Percentiles rank a stretch among this genome's conserved stretches.
These are phyloP conservation scores for Cunninghamia lanceolata DNA, from an alignment of 75 land plant genomes.

Conservation along the genomic window DNA sequence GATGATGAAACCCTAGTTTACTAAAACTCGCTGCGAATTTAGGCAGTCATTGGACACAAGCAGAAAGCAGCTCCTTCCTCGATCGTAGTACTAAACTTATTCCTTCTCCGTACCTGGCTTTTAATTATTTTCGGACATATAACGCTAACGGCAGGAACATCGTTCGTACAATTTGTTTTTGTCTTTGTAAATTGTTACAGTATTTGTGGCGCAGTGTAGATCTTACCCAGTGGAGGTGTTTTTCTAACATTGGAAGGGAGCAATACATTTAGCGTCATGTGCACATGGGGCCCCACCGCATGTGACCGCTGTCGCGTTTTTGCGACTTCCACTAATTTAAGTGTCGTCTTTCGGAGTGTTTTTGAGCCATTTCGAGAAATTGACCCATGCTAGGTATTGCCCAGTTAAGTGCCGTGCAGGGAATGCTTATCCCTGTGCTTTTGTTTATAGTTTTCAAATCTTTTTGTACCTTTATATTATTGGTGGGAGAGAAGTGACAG, in stretches of 20 bases:
- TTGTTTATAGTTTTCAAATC: too few species aligned
- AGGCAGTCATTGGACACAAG: background rate
- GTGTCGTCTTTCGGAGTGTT: too few species aligned
- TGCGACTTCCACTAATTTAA: background rate
- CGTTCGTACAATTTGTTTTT: background rate
- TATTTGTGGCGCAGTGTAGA: too few species aligned
- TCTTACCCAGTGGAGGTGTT: too few species aligned
- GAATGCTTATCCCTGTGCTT: too few species aligned
- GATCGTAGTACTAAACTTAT: background rate
- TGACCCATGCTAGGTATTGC: too few species aligned
- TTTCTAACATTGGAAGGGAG: too few species aligned
- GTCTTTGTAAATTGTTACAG: too few species aligned
- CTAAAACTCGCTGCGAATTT: background rate
- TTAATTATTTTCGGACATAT: background rate
- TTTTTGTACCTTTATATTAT: too few species aligned
- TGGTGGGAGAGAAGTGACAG: too few species aligned
- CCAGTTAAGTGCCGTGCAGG: too few species aligned
- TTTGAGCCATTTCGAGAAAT: too few species aligned
- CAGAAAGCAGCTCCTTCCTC: background rate
- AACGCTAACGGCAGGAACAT: background rate
- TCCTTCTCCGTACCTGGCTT: background rate
- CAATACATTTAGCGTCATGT: background rate
- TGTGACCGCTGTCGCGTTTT: background rate
- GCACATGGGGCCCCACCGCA: background rate
- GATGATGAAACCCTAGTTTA: background rate